Conservation (phyloP, 768 basidiomycete genomes). For the Russula abietina region DNA sequence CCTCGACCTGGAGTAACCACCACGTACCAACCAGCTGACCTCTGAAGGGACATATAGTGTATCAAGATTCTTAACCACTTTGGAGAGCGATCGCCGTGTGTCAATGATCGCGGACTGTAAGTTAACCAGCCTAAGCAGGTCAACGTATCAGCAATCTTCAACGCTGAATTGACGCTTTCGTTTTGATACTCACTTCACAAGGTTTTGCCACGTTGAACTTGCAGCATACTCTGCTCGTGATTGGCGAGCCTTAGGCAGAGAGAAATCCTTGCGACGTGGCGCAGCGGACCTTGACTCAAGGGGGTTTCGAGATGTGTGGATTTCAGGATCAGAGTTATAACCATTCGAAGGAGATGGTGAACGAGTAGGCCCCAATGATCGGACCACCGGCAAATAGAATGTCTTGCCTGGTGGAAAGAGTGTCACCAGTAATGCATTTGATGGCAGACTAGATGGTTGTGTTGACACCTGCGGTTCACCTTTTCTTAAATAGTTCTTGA, state of each 20-base stretch:
- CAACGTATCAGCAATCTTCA: background rate
- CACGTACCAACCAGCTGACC: constrained; percentile 14
- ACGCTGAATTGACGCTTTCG: background rate
- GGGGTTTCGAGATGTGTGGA: constrained; percentile 32
- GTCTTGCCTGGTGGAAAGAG: constrained; percentile 55
- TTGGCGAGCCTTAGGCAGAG: constrained; percentile 9
- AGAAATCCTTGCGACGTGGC: constrained; percentile 14
- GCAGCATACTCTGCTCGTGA: constrained; percentile 30
- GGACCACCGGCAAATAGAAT: constrained; percentile 49
- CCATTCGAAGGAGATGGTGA: constrained; percentile 54
- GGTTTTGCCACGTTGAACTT: constrained; percentile 60
- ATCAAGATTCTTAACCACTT: constrained; percentile 46
- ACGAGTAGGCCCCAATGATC: constrained; percentile 33
- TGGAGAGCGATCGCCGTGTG: constrained; percentile 42
- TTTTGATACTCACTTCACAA: constrained; percentile 53
- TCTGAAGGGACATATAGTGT: constrained; percentile 34
- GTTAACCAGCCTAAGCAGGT: constrained; percentile 41
- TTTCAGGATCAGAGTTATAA: constrained; percentile 70
- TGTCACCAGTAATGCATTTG: constrained; percentile 66
- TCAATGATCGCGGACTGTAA: constrained; percentile 50
- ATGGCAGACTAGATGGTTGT: constrained; percentile 49
- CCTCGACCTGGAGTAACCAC: background rate
- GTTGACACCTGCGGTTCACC: constrained; percentile 32
- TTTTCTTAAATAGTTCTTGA: constrained; percentile 1
- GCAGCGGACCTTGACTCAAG: constrained; percentile 13